phyloP scores from a whole-genome alignment of 176 grass and related monocot species.

The Oryza australiensis region DNA sequence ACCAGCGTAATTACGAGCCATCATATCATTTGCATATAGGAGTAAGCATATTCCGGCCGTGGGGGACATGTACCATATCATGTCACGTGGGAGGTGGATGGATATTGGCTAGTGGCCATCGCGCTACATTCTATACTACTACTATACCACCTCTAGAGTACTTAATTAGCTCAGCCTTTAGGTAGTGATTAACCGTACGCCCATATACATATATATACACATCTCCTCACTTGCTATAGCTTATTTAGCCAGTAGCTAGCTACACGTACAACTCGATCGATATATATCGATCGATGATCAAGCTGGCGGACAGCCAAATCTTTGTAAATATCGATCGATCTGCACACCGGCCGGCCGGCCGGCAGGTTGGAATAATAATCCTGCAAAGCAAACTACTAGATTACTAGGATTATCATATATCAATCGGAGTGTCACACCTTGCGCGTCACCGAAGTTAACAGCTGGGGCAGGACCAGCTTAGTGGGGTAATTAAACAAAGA shows the following conservation, averaged over 20 bases:
- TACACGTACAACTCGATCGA: not conserved
- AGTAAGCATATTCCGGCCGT: not conserved
- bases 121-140: not conserved
- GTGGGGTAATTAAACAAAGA: slow-evolving; percentile 20
- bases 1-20: not conserved
- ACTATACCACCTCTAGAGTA: not conserved
- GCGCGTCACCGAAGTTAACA: slow-evolving; percentile 21
- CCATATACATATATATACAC: not conserved
- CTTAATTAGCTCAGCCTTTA: not conserved
- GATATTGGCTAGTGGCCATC: not conserved
- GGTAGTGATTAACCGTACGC: not conserved
- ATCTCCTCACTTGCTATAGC: not conserved
- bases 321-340: not conserved
- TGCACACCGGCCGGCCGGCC: not conserved
- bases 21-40: not conserved
- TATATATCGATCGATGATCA: not conserved
- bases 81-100: slow-evolving; percentile 16
- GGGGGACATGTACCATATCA: slow-evolving; percentile 8
- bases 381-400: not conserved
- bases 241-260: too few species aligned
- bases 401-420: not conserved
- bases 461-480: slow-evolving; percentile 3
- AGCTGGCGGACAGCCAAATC: not conserved
- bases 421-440: not conserved
- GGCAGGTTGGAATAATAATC: slow-evolving; percentile 16